Percentiles rank a stretch among this genome's conserved stretches.
Conservation (phyloP, 495 filamentous ascomycete genomes). For the Xylaria acuta region DNA sequence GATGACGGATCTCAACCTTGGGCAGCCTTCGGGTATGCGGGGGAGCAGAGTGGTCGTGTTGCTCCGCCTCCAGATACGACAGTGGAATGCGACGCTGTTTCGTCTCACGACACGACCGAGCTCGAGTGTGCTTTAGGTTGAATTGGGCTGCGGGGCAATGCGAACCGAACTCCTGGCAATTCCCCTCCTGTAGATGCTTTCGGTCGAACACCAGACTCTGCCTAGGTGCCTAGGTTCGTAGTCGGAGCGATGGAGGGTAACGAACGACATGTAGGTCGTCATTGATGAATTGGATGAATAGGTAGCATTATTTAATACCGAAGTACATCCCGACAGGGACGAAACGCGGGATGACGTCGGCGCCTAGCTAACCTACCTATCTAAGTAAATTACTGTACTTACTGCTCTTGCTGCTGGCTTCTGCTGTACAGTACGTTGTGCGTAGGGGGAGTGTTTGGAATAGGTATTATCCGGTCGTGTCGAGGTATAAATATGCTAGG, state of each 20-base stretch:
- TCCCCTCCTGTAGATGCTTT: no score
- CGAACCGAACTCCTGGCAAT: not conserved
- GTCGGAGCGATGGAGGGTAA: not conserved
- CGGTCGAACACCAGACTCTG: no score
- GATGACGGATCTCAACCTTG: not conserved
- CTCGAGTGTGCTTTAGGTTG: not conserved
- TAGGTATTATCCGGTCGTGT: no score
- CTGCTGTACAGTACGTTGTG: no score
- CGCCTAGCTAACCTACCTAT: not conserved
- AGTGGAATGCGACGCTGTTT: not conserved
- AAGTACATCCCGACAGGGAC: not conserved
- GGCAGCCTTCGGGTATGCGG: conserved; percentile 6
- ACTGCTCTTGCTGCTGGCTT: not conserved
- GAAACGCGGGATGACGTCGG: conserved; percentile 14
- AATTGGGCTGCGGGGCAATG: not conserved
- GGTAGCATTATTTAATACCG: no score
- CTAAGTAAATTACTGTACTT: not conserved
- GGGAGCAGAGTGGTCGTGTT: not conserved
- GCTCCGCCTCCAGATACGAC: conserved; percentile 2
- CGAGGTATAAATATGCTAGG: no score
- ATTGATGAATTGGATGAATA: no score
- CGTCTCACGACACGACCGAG: not conserved
- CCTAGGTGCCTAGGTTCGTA: no score
- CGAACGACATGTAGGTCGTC: no score
- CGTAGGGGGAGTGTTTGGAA: no score